Evolutionary conservation across 805 yeast species (phyloP).

Genomic region (Limtongia smithiae): DNA sequence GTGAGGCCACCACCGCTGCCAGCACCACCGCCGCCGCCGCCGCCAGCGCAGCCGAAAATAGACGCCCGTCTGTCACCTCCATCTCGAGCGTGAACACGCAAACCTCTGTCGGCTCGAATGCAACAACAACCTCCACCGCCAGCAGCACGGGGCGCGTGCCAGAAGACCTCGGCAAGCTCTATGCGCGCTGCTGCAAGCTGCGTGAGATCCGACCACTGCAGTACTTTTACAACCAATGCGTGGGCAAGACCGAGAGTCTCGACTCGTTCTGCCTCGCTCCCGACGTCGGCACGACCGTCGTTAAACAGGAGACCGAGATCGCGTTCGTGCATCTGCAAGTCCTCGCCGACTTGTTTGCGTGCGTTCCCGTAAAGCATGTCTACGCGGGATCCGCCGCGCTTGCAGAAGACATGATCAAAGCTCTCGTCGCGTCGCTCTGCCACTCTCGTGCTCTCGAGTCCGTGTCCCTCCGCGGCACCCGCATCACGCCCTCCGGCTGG

Average conservation of each 20-base stretch:
- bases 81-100: background rate
- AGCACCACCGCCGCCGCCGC: no score
- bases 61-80: background rate
- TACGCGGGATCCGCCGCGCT: constrained; percentile 5
- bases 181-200: constrained; percentile 27
- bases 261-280: constrained; percentile 6
- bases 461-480: constrained; percentile 6
- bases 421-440: constrained; percentile 14
- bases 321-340: constrained; percentile 17
- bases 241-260: constrained; percentile 10
- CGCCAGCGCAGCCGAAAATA: no score
- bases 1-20: no score
- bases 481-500: constrained; percentile 15
- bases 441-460: background rate
- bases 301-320: background rate
- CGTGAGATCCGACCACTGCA: constrained; percentile 22
- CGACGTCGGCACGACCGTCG: background rate
- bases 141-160: background rate
- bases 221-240: constrained; percentile 10
- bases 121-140: background rate
- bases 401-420: constrained; percentile 11
- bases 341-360: constrained; percentile 25
- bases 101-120: background rate
- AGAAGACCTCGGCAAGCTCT: constrained; percentile 12
- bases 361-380: constrained; percentile 12